These are phyloP conservation scores for Trametes punicea DNA, from an alignment of 768 basidiomycete species.

Conservation along the genomic window DNA sequence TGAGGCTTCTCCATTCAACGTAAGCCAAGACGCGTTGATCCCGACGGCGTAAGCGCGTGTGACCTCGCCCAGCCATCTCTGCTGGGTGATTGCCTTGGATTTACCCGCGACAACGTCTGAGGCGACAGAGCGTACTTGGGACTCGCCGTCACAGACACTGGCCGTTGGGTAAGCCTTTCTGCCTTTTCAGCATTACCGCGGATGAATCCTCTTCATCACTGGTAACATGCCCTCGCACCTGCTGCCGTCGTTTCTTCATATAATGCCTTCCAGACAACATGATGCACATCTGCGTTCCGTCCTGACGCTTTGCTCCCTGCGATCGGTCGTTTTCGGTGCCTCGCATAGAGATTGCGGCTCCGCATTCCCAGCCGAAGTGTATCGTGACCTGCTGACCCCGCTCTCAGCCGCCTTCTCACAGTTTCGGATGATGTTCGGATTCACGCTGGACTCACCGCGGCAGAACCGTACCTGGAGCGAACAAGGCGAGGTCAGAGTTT, in stretches of 20 bases:
- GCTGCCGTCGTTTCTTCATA: too few species aligned
- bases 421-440: slow-evolving; percentile 25
- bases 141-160: too few species aligned
- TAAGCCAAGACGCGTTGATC: background rate
- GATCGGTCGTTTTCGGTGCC: slow-evolving; percentile 7
- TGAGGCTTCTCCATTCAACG: slow-evolving; percentile 1
- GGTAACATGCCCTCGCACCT: background rate
- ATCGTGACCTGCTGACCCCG: slow-evolving; percentile 9
- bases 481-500: background rate
- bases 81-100: too few species aligned
- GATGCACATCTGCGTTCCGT: too few species aligned
- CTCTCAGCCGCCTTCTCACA: background rate
- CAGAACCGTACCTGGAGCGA: slow-evolving; percentile 8
- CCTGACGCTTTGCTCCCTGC: background rate
- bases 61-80: background rate
- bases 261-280: too few species aligned
- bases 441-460: slow-evolving; percentile 15
- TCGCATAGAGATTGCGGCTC: slow-evolving; percentile 7
- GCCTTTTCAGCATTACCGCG: background rate
- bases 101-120: too few species aligned
- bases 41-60: too few species aligned
- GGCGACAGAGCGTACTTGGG: too few species aligned
- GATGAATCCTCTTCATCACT: background rate
- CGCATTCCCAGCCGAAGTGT: background rate
- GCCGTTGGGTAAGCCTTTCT: too few species aligned